Conservation (phyloP, 306 rosid genomes). For the Pterocarpus santalinus region DNA sequence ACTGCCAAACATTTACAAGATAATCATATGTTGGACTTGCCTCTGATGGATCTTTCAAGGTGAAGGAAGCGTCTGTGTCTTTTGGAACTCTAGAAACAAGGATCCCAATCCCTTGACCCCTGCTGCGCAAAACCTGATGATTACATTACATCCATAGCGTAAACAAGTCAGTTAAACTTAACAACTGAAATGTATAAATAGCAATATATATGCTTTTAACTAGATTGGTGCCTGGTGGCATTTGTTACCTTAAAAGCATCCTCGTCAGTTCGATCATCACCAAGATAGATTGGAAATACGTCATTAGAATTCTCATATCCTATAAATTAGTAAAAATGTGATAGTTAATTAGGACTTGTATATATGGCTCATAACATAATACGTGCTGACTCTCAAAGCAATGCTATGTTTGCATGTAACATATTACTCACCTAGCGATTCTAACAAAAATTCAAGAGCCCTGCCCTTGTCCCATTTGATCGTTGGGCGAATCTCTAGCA, state of each 20-base stretch:
- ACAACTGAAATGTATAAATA: background rate
- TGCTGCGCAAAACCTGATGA: slow-evolving; percentile 69
- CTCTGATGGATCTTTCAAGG: slow-evolving; percentile 91
- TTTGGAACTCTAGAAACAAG: slow-evolving; percentile 84
- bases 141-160: slow-evolving; percentile 2
- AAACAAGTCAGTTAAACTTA: background rate
- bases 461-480: slow-evolving; percentile 99
- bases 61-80: slow-evolving; percentile 88
- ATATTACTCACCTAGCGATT: slow-evolving; percentile 68
- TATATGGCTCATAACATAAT: background rate
- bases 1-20: background rate
- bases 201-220: background rate
- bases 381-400: background rate
- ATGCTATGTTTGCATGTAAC: background rate
- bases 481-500: slow-evolving; percentile 86
- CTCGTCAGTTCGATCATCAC: slow-evolving; percentile 94
- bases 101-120: slow-evolving; percentile 89
- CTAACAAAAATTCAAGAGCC: slow-evolving; percentile 85
- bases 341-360: slow-evolving; percentile 23
- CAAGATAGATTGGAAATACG: slow-evolving; percentile 85
- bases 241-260: slow-evolving; percentile 89
- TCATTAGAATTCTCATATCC: slow-evolving; percentile 78
- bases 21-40: slow-evolving; percentile 44
- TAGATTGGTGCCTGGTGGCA: background rate
- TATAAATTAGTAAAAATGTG: slow-evolving; percentile 26